Evolutionary conservation across 2,329 filamentous ascomycete species (phyloP).

Genomic region (Fusarium goolgardi): DNA sequence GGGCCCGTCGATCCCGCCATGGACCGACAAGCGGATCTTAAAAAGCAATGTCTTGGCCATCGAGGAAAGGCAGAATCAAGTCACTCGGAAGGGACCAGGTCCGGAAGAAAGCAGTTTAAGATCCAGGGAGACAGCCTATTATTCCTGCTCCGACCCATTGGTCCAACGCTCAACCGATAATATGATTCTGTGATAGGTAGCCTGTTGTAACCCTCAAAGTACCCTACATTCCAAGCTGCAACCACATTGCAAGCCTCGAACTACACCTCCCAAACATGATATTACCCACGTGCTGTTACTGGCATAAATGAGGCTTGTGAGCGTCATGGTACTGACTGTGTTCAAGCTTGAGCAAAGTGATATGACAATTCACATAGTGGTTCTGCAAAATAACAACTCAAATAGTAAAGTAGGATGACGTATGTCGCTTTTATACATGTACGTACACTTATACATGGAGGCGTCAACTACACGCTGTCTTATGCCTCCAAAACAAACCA

Average conservation of each 20-base stretch:
- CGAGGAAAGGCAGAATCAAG: conserved; percentile 22
- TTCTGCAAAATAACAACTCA: background rate
- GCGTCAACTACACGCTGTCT: conserved; percentile 33
- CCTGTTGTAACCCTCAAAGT: conserved; percentile 19
- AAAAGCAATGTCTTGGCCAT: conserved; percentile 20
- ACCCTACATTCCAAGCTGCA: conserved; percentile 25
- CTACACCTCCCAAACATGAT: conserved; percentile 7
- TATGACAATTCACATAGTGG: background rate
- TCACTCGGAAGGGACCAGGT: conserved; percentile 13
- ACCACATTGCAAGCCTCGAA: conserved; percentile 40
- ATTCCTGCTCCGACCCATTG: conserved; percentile 24
- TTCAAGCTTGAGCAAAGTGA: background rate
- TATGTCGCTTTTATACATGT: conserved; percentile 45
- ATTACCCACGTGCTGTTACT: conserved; percentile 17
- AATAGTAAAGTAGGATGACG: conserved; percentile 23
- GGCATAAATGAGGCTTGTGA: background rate
- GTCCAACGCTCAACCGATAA: conserved; percentile 19
- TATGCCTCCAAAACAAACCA: conserved; percentile 32
- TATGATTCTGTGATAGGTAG: conserved; percentile 14
- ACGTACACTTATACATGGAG: conserved; percentile 46
- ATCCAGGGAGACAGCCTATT: background rate
- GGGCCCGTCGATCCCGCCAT: conserved; percentile 42
- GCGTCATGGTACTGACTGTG: background rate
- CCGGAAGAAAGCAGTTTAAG: background rate
- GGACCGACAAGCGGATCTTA: conserved; percentile 37